These are phyloP conservation scores for Aureoboletus auriporus DNA, from an alignment of 768 basidiomycete species.

Conservation along the genomic window DNA sequence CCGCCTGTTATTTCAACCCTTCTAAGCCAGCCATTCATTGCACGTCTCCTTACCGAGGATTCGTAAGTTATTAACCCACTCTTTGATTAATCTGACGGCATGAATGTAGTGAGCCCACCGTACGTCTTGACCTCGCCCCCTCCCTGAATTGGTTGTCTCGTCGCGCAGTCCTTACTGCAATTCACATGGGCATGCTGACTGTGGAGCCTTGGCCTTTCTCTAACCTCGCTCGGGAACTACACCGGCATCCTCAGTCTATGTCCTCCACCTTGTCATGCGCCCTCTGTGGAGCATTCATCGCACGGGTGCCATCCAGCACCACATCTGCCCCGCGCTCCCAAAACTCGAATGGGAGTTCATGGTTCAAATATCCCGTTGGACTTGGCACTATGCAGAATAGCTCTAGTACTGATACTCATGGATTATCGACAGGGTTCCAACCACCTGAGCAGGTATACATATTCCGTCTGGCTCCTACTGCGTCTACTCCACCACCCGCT, in stretches of 20 bases:
- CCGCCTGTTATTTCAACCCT: conserved; percentile 71
- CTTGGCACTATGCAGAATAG: conserved; percentile 28
- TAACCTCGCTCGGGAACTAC: conserved; percentile 53
- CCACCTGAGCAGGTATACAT: conserved; percentile 54
- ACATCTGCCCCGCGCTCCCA: conserved; percentile 29
- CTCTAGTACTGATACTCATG: conserved; percentile 4
- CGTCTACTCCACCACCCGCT: conserved; percentile 21
- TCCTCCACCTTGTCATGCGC: conserved; percentile 61
- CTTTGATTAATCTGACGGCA: conserved; percentile 8
- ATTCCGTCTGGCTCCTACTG: conserved; percentile 51
- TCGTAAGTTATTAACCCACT: conserved; percentile 53
- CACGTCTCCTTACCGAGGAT: conserved; percentile 75
- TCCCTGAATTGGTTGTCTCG: conserved; percentile 93
- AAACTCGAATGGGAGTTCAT: conserved; percentile 48
- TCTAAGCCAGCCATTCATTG: conserved; percentile 73
- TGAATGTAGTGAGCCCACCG: conserved; percentile 69
- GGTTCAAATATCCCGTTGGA: conserved; percentile 53
- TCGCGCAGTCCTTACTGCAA: conserved; percentile 76
- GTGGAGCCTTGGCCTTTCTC: conserved; percentile 80
- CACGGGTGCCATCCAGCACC: conserved; percentile 38
- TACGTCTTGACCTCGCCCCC: conserved; percentile 91
- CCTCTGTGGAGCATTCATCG: conserved; percentile 62
- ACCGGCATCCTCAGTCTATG: conserved; percentile 41
- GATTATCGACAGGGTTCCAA: conserved; percentile 26
- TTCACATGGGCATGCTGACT: conserved; percentile 80